Conservation (phyloP, 1,284 basidiomycete genomes). For the Uromyces viciae-fabae region DNA sequence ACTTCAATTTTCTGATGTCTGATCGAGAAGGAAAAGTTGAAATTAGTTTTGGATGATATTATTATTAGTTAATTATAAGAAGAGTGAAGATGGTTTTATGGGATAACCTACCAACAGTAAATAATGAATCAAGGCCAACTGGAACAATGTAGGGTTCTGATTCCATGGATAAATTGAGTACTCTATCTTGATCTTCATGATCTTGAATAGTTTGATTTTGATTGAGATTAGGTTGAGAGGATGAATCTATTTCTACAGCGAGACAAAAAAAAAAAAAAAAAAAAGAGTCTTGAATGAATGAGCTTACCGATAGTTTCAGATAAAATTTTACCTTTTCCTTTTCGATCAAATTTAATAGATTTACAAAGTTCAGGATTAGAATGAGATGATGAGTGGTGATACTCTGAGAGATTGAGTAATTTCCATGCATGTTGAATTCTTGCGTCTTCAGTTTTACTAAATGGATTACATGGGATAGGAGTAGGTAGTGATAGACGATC, state of each 20-base stretch:
- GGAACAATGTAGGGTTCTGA: conserved; percentile 48
- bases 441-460: conserved; percentile 18
- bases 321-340: conserved; percentile 18
- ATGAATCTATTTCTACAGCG: not conserved
- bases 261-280: not conserved
- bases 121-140: conserved; percentile 52
- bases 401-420: not conserved
- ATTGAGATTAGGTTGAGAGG: not conserved
- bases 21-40: not conserved
- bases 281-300: not conserved
- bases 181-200: conserved; percentile 17
- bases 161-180: conserved; percentile 34
- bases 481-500: not conserved
- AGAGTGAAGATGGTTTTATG: too few relatives aligned
- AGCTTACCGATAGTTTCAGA: conserved; percentile 9
- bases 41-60: conserved; percentile 49
- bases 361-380: not conserved
- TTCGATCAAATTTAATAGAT: not conserved
- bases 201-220: conserved; percentile 8
- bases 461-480: conserved; percentile 32
- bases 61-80: too few relatives aligned
- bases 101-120: conserved; percentile 50
- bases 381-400: not conserved
- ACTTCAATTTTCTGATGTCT: conserved; percentile 33
- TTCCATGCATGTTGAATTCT: conserved; percentile 8